These are phyloP conservation scores for Cucurbita ficifolia DNA, from an alignment of 306 rosid genomes.

Conservation along the genomic window DNA sequence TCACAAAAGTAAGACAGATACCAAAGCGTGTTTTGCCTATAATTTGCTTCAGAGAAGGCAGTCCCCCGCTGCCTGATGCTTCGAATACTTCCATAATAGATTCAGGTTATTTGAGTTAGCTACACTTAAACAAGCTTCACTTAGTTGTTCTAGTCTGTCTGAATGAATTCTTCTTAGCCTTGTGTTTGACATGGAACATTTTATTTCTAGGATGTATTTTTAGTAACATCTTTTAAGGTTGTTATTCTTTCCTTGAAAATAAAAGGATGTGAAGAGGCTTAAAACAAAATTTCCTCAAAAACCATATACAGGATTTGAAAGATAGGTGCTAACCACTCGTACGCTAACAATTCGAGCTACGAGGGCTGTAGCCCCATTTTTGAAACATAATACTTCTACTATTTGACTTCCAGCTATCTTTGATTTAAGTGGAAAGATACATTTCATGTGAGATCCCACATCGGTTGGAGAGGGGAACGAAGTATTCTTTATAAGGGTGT, in stretches of 20 bases:
- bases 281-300: neutral
- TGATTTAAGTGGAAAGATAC: neutral
- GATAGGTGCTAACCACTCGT: neutral
- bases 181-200: neutral
- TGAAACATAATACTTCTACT: neutral
- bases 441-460: too few species aligned
- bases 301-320: neutral
- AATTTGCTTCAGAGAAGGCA: conserved; percentile 79
- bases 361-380: neutral
- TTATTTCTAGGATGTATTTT: neutral
- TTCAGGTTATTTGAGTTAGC: conserved; percentile 34
- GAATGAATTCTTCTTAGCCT: neutral
- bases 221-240: neutral
- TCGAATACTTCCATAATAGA: conserved; percentile 38
- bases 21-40: conserved; percentile 42
- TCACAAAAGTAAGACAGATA: conserved; percentile 28
- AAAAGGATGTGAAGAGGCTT: neutral
- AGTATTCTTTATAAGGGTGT: too few species aligned
- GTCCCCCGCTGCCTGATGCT: conserved; percentile 81
- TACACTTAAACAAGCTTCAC: neutral
- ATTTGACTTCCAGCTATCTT: neutral
- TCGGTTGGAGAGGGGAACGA: too few species aligned
- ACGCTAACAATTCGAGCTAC: neutral
- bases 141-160: neutral
- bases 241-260: neutral